A percentile compares a stretch with the other conserved stretches of the same genome.
Conservation (phyloP, 768 basidiomycete genomes). For the Auriscalpium orientale region DNA sequence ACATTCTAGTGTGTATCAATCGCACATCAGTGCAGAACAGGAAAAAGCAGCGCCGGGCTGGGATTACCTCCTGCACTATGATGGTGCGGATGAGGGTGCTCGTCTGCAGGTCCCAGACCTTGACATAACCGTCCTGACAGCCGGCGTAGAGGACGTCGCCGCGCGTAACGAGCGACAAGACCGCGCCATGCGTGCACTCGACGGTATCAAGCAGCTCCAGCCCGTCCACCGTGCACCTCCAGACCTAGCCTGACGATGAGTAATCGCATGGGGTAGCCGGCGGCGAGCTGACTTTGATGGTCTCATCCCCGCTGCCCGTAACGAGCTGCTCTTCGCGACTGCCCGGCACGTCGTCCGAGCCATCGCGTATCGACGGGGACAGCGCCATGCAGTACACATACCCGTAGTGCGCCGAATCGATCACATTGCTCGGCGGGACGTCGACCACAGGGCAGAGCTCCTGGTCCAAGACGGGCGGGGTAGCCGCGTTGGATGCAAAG, state of each 20-base stretch:
- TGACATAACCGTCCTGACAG: conserved; percentile 90
- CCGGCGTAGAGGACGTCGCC: conserved; percentile 87
- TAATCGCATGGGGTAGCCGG: too few species aligned
- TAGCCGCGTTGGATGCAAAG: conserved; percentile 47
- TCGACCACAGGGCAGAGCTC: conserved; percentile 36
- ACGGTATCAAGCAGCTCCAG: conserved; percentile 57
- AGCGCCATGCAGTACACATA: conserved; percentile 83
- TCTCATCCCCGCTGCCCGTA: conserved; percentile 88
- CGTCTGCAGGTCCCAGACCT: conserved; percentile 87
- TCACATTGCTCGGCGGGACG: conserved; percentile 62
- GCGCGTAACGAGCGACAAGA: conserved; percentile 67
- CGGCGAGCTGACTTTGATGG: conserved; percentile 57
- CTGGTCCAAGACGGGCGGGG: conserved; percentile 14
- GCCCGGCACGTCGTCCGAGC: conserved; percentile 25
- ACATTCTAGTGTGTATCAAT: conserved; percentile 38
- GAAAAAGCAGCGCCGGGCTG: not conserved
- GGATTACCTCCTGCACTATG: conserved; percentile 69
- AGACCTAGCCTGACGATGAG: conserved; percentile 38
- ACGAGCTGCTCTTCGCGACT: conserved; percentile 43
- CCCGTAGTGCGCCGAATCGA: conserved; percentile 89
- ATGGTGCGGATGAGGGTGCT: conserved; percentile 81
- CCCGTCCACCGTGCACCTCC: conserved; percentile 44
- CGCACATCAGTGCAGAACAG: not conserved
- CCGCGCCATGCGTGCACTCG: conserved; percentile 67
- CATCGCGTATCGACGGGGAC: conserved; percentile 32